Percentiles rank a stretch among this genome's conserved stretches.
phyloP scores from a whole-genome alignment of 2,329 filamentous ascomycete genomes.

The Ramichloridium luteum region DNA sequence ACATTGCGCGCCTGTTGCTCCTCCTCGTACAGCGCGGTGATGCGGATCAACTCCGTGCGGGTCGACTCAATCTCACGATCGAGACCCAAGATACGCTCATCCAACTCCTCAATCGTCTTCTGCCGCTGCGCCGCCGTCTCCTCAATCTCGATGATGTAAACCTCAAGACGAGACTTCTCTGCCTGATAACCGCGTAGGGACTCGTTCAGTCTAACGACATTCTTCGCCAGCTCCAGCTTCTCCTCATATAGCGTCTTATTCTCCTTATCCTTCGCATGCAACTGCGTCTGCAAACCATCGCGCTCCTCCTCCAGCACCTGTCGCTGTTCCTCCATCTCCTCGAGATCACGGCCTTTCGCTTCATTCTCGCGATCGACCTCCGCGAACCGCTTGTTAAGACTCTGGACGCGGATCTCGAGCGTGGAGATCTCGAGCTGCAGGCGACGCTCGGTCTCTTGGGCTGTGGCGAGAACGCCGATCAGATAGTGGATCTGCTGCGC shows the following conservation, averaged over 20 bases:
- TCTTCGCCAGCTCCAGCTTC: constrained; percentile 25
- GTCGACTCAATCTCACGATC: constrained; percentile 27
- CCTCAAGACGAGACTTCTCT: constrained; percentile 28
- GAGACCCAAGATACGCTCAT: constrained; percentile 26
- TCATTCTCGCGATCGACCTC: constrained; percentile 28
- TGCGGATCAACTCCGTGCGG: constrained; percentile 21
- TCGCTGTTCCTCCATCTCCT: constrained; percentile 23
- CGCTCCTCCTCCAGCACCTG: constrained; percentile 14
- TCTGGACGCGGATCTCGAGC: constrained; percentile 23
- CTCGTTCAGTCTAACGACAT: constrained; percentile 26
- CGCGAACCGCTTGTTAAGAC: constrained; percentile 26
- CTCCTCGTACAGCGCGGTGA: constrained; percentile 24
- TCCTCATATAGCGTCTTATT: constrained; percentile 16
- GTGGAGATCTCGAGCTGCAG: neutral
- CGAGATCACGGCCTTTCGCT: constrained; percentile 25
- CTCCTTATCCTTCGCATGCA: constrained; percentile 15
- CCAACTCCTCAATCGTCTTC: constrained; percentile 28
- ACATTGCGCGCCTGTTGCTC: constrained; percentile 23
- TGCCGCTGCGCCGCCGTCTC: constrained; percentile 27
- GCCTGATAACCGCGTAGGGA: constrained; percentile 29
- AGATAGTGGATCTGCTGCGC: constrained; percentile 26
- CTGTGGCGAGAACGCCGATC: constrained; percentile 29
- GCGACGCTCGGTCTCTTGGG: neutral
- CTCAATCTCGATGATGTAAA: constrained; percentile 30
- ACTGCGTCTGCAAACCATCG: constrained; percentile 14